Base-by-base conservation (phyloP, 192 early-diverging fungal genomes). In the Mortierella antarctica region DNA sequence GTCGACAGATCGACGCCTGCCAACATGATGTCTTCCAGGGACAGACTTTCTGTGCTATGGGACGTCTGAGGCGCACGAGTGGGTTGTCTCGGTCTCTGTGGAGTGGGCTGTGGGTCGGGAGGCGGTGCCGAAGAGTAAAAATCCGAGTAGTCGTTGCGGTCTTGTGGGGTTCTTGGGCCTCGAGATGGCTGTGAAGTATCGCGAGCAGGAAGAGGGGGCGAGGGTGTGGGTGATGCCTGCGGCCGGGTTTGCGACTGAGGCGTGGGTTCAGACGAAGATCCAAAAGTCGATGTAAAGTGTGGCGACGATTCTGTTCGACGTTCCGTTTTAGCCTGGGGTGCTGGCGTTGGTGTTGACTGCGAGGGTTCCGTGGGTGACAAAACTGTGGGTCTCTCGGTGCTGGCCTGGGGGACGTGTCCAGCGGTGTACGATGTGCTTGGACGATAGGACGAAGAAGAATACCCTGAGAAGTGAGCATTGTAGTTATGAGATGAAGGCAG, bases 21-120 rank as follows among this genome's bases (percentile, higher is more conserved):
- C 4, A 62, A 57, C 18, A 70, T 70, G 21, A 77, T 62, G 0
- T 77, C 65, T 7, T 77, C 67, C 55, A 77, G 17, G 2, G 48
- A 65, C 50, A 77, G 20, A 4, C 39, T 6, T 17, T 47, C 47
- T 17, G 42, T 21, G 20, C 55, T 55, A 9, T 70, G n/a, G 9
- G 48, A 40, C 10, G 23, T 41, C 41, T 70, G 74, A 4, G 74
- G 74, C 15, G n/a, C 59, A 39, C 65, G 64, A 14, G 58, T 31
- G 10, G 73, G 50, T 11, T 46, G 47, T 55, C 50, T 31, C 13
- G 58, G 50, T 49, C 73, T 47, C 39, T 20, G 3, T 18, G 62
- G 40, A 42, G 42, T 23, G 15, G 70, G 42, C 6, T 59, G 15
- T n/a, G 55, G 2, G 10, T 45, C 39, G 23, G 60, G 10, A n/a